Evolutionary conservation across 2,329 filamentous ascomycete species (phyloP), one percentile per base, ranked within the genome.

Genomic region (Trichoderma harzianum): DNA sequence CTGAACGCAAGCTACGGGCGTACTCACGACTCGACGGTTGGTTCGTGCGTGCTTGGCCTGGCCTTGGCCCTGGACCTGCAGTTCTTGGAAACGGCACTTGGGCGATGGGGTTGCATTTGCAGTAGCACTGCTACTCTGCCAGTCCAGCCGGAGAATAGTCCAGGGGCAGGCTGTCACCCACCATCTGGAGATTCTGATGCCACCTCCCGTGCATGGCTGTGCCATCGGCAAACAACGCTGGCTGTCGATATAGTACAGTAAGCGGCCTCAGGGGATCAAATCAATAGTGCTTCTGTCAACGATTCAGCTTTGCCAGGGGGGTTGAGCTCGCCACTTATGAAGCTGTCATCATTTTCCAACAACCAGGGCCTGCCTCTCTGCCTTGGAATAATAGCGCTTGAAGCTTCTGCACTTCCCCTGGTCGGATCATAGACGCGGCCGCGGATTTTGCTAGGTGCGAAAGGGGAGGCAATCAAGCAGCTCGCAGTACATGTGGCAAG

Each of bases 261-360:
- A 61, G 65, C 36, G 39, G 32, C 47, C n/a, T 58, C 64, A 69
- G 67, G 67, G 57, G 36, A 53, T 21, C 21, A 11, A 51, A 62
- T 62, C 57, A 43, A 69, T 69, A 62, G 67, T 61, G 57, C 67
- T 62, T 47, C 36, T 26, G 26, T 30, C 36, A 24, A 30, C 55
- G 55, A 69, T 47, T 69, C 66, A 69, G 66, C 55, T 69, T 61
- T 21, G 36, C n/a, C 66, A 51, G 66, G 55, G 65, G 65, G 36
- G 6, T 14, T 28, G 36, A 55, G 21, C 14, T 24, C 32, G 16
- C 51, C 14, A 28, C 64, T 11, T 43, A 24, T 21, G 64, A 67
- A 51, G 65, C 36, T 18, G n/a, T 60, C 36, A 69, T 47, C 65
- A 61, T 60, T 34, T 43, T 32, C 36, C n/a, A 28, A 51, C 28